Evolutionary conservation across 2,329 filamentous ascomycete genomes (phyloP), one percentile per base, ranked within the genome.

Genomic region (Verticillium zaregamsianum): DNA sequence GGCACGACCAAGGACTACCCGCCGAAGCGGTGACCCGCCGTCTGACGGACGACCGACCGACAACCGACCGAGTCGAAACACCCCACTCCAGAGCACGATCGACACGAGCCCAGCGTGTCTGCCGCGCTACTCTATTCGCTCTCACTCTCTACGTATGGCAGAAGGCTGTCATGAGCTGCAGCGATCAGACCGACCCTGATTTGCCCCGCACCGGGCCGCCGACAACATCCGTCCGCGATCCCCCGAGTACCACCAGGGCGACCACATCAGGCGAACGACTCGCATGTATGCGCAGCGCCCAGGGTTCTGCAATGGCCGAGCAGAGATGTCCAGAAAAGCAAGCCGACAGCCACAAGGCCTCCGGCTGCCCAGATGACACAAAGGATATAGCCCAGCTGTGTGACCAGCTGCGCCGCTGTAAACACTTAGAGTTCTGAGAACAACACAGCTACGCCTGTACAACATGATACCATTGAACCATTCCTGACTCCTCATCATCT

Each of bases 1-100:
- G 82, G 82, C 4, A 79, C 72, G 23, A 78, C 80, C 54, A 79
- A 73, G 12, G 72, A 81, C 3, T 67, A 75, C 45, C 71, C 72
- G 5, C 67, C 64, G 28, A 59, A 23, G 28, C 40, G 31, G 17
- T n/a, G 40, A 15, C 11, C 25, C 20, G 39, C 8, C 8, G 20
- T 4, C 20, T 9, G 8, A 20, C 45, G 45, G 23, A 3, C 45
- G 11, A 28, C 9, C n/a, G 45, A 25, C 11, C 45, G 15, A 39
- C 14, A 49, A 58, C 28, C n/a, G n/a, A 23, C 32, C n/a, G 28
- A 28, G 57, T 49, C 20, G 57, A 58, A 25, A 17, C 39, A 17
- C 25, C 25, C 25, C 37, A 32, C 25, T 31, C 56, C 20, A 40
- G 20, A 11, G 28, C 25, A 45, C 20, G 23, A 39, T 12, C 35